Conservation (phyloP, 192 early-diverging fungal species). For the Gaertneriomyces semiglobifer region DNA sequence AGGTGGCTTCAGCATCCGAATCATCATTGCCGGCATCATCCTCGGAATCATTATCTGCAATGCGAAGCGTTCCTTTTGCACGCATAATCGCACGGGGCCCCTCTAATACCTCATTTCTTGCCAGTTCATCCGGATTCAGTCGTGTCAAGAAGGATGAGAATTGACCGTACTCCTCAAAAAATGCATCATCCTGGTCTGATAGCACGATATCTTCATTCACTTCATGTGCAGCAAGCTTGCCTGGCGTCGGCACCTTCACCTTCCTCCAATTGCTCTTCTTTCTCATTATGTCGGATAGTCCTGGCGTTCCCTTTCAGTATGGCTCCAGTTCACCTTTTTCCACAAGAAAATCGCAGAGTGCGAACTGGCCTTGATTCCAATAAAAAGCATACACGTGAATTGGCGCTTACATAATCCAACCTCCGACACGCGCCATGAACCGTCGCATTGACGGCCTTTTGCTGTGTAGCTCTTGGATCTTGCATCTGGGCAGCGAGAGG, state of each 20-base stretch:
- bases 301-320: neutral
- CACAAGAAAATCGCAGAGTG: too few relatives aligned
- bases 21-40: conserved; percentile 42
- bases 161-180: conserved; percentile 65
- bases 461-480: too few relatives aligned
- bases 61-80: conserved; percentile 29
- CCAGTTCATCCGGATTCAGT: conserved; percentile 60
- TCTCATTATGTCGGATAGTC: conserved; percentile 11
- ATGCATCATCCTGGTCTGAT: conserved; percentile 70
- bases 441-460: too few relatives aligned
- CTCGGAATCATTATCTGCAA: conserved; percentile 29
- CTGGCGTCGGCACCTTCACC: conserved; percentile 8
- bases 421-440: too few relatives aligned
- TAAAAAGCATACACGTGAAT: too few relatives aligned
- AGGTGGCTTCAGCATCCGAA: conserved; percentile 55
- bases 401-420: too few relatives aligned
- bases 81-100: conserved; percentile 33
- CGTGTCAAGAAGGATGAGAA: conserved; percentile 60
- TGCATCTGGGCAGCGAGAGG: too few relatives aligned
- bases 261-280: conserved; percentile 34
- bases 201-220: conserved; percentile 59
- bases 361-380: too few relatives aligned
- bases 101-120: conserved; percentile 37
- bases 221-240: conserved; percentile 16
- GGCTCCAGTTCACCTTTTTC: too few relatives aligned